Percentiles rank a stretch among this genome's conserved stretches.
phyloP scores from a whole-genome alignment of 2,329 filamentous ascomycete genomes.

The Penicillium sp. region DNA sequence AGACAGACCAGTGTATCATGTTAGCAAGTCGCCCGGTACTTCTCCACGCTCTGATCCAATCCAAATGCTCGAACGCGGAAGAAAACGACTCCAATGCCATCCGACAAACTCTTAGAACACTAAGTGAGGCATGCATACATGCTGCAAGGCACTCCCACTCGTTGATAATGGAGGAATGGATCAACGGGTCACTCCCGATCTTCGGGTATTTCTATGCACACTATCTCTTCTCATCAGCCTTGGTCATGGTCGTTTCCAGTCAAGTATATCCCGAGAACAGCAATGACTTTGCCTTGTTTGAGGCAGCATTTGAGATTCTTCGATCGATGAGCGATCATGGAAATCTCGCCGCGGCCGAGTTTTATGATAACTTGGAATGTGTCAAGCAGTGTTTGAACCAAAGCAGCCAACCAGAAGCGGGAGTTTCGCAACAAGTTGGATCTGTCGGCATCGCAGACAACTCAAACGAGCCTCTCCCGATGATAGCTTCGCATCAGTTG shows the following conservation, averaged over 20 bases:
- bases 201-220: conserved; percentile 39
- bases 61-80: conserved; percentile 3
- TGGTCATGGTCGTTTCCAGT: conserved; percentile 34
- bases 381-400: conserved; percentile 15
- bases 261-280: conserved; percentile 20
- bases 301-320: conserved; percentile 29
- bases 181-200: conserved; percentile 33
- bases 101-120: conserved; percentile 27
- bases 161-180: conserved; percentile 34
- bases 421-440: background rate
- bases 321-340: conserved; percentile 29
- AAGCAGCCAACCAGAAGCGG: background rate
- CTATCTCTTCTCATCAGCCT: conserved; percentile 35
- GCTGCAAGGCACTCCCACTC: conserved; percentile 33
- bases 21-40: conserved; percentile 38
- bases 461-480: background rate
- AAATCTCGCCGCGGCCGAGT: conserved; percentile 32
- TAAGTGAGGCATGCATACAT: conserved; percentile 36
- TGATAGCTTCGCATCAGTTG: background rate
- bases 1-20: conserved; percentile 34
- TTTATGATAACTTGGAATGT: conserved; percentile 27
- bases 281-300: conserved; percentile 25
- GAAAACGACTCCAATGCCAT: conserved; percentile 4
- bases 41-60: conserved; percentile 32
- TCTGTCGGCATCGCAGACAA: background rate